Percentiles rank a stretch among this genome's conserved stretches.
These are phyloP conservation scores for Linum lewisii DNA, from an alignment of 345 rosid genomes.

Conservation along the genomic window DNA sequence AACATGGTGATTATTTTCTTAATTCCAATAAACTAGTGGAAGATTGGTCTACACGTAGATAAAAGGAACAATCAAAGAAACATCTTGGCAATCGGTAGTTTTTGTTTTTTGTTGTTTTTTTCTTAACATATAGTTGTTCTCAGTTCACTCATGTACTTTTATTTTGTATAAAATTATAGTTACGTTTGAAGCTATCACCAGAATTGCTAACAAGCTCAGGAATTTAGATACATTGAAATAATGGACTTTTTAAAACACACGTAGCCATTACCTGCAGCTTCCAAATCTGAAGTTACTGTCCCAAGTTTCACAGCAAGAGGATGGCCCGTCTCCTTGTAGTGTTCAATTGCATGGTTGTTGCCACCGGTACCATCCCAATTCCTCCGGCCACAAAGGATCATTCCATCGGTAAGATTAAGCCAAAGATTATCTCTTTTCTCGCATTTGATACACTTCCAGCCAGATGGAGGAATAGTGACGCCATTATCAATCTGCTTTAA, in stretches of 20 bases:
- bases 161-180: no score
- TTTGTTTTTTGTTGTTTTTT: no score
- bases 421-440: constrained; percentile 89
- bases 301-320: constrained; percentile 98
- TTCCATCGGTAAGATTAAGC: constrained; percentile 95
- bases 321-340: constrained; percentile 77
- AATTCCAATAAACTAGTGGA: no score
- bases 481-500: constrained; percentile 74
- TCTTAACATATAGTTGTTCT: no score
- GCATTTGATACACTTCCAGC: constrained; percentile 90
- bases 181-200: not conserved
- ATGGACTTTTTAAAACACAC: constrained; percentile 9
- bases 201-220: not conserved
- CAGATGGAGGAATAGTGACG: constrained; percentile 70
- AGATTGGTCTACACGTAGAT: no score
- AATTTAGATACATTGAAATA: constrained; percentile 6
- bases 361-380: constrained; percentile 99
- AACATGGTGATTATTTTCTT: no score
- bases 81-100: no score
- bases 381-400: constrained; percentile 91
- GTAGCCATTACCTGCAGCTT: constrained; percentile 81
- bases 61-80: no score
- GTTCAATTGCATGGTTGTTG: constrained; percentile 86
- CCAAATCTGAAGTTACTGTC: constrained; percentile 86
- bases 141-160: no score